Evolutionary conservation across 352 stramenopile species (phyloP).

Genomic region (Aphanomyces astaci): DNA sequence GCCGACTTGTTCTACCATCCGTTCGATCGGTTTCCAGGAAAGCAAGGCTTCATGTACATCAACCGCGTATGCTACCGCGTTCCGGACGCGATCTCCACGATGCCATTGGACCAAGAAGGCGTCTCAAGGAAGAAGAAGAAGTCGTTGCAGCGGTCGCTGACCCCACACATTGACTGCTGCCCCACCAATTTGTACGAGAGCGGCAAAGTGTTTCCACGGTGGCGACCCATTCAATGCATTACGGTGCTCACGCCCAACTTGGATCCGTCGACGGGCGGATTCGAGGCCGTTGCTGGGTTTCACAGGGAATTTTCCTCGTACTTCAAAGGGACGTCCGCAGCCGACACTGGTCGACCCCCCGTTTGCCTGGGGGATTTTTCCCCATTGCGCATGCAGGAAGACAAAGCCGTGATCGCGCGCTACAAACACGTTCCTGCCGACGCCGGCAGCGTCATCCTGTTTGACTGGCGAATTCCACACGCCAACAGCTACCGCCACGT

Average conservation of each 20-base stretch:
- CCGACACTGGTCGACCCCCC: slow-evolving; percentile 28
- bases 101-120: slow-evolving; percentile 24
- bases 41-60: slow-evolving; percentile 81
- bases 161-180: slow-evolving; percentile 84
- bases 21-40: slow-evolving; percentile 57
- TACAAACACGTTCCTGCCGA: slow-evolving; percentile 54
- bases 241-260: slow-evolving; percentile 68
- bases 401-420: slow-evolving; percentile 59
- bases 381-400: slow-evolving; percentile 74
- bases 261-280: slow-evolving; percentile 63
- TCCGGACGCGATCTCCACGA: slow-evolving; percentile 45
- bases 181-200: slow-evolving; percentile 64
- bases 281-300: slow-evolving; percentile 80
- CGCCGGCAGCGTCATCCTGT: slow-evolving; percentile 79
- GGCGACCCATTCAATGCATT: slow-evolving; percentile 86
- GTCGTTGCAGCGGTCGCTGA: slow-evolving; percentile 77
- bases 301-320: slow-evolving; percentile 79
- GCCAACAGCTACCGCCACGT: slow-evolving; percentile 81
- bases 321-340: slow-evolving; percentile 22
- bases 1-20: slow-evolving; percentile 52
- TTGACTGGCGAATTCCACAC: slow-evolving; percentile 82
- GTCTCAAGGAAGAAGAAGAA: slow-evolving; percentile 61
- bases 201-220: slow-evolving; percentile 61
- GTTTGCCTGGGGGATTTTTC: slow-evolving; percentile 86
- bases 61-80: slow-evolving; percentile 80